phyloP scores from a whole-genome alignment of 2,329 filamentous ascomycete genomes.

The Arthrobotrys conoides region DNA sequence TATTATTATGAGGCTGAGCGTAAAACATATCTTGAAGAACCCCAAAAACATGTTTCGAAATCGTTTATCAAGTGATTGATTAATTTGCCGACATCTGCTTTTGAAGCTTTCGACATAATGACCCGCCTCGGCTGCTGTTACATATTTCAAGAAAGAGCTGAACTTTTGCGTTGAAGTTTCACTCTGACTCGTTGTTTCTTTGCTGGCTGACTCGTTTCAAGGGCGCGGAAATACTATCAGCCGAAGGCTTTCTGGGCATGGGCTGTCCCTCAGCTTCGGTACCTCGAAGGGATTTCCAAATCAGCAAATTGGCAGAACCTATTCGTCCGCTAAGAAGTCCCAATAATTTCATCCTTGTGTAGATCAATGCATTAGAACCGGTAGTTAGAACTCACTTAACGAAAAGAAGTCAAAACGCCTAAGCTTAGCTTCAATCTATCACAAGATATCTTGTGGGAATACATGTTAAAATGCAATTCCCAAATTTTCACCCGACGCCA shows the following conservation, averaged over 20 bases:
- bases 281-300: constrained; percentile 28
- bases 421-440: not conserved
- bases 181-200: constrained; percentile 20
- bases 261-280: not conserved
- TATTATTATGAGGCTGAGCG: constrained; percentile 27
- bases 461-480: not conserved
- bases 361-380: constrained; percentile 34
- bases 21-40: constrained; percentile 6
- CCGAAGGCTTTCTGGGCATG: constrained; percentile 34
- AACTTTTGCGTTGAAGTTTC: constrained; percentile 17
- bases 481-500: constrained; percentile 6
- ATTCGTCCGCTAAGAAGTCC: constrained; percentile 13
- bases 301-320: constrained; percentile 19
- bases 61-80: not conserved
- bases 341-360: constrained; percentile 41
- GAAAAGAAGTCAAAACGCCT: constrained; percentile 12
- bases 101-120: too few relatives aligned
- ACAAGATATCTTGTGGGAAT: not conserved
- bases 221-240: constrained; percentile 46
- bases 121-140: constrained; percentile 8
- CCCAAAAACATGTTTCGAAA: not conserved
- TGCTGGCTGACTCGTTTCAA: constrained; percentile 23
- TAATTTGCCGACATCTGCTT: not conserved
- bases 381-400: not conserved
- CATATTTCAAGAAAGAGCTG: not conserved